Conservation (phyloP, 495 filamentous ascomycete species). For the Trichocladium uniseriatum region DNA sequence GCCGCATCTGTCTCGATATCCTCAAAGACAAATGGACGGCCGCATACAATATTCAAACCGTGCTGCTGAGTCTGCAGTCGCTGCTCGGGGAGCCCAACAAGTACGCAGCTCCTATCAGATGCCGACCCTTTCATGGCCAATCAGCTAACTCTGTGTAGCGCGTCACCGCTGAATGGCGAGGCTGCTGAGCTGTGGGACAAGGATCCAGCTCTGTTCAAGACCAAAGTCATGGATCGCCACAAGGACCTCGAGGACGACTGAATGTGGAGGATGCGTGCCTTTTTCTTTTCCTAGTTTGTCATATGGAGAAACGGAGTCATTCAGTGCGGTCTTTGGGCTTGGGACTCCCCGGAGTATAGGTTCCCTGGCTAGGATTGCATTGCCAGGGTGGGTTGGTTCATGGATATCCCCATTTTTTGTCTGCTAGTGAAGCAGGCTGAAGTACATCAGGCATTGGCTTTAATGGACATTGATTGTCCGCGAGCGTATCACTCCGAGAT, state of each 20-base stretch:
- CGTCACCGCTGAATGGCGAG: constrained; percentile 91
- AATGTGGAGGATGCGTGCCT: constrained; percentile 7
- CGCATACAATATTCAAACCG: constrained; percentile 88
- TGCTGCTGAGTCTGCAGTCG: constrained; percentile 88
- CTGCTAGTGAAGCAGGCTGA: constrained; percentile 21
- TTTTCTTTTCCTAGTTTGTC: constrained; percentile 6
- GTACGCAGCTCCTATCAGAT: constrained; percentile 38
- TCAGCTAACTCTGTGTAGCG: constrained; percentile 41
- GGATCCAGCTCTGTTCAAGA: constrained; percentile 79
- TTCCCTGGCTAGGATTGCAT: constrained; percentile 22
- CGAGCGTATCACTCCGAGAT: constrained; percentile 25
- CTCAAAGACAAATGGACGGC: constrained; percentile 96
- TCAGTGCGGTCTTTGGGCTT: constrained; percentile 15
- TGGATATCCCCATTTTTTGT: constrained; percentile 24
- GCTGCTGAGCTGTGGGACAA: constrained; percentile 95
- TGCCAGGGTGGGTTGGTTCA: constrained; percentile 25
- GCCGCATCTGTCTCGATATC: constrained; percentile 91
- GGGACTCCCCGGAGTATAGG: constrained; percentile 19
- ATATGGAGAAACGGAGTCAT: constrained; percentile 37
- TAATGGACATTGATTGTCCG: constrained; percentile 23
- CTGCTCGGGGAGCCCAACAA: constrained; percentile 96
- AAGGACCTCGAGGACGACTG: constrained; percentile 49
- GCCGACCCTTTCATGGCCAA: neutral
- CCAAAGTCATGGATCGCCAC: constrained; percentile 49
- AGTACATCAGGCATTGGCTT: constrained; percentile 26